Percentiles rank a stretch among this genome's conserved stretches.
Conservation (phyloP, 2,329 filamentous ascomycete genomes). For the Trichoderma sp. region DNA sequence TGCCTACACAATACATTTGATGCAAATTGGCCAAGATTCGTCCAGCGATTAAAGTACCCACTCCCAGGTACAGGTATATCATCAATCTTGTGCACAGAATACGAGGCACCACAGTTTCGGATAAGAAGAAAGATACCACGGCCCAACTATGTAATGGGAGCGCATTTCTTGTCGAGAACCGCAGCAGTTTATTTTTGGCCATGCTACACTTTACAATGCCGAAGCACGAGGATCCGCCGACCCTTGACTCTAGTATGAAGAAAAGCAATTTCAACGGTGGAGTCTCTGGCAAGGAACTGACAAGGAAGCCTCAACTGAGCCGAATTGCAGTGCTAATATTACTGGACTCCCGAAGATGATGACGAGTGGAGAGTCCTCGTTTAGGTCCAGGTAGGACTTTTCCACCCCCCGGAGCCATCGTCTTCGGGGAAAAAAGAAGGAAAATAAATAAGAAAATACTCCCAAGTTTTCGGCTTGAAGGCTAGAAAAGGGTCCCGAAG, state of each 20-base stretch:
- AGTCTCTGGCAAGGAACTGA: background rate
- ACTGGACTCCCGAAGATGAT: background rate
- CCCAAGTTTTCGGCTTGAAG: background rate
- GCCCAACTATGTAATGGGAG: background rate
- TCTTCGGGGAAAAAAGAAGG: background rate
- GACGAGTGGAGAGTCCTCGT: background rate
- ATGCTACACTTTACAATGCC: background rate
- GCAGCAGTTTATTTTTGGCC: background rate
- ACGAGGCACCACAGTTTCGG: background rate
- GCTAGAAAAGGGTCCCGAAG: background rate
- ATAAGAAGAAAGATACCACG: background rate
- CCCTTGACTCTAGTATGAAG: background rate
- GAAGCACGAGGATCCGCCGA: background rate
- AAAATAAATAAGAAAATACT: background rate
- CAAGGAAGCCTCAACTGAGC: background rate
- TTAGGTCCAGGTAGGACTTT: background rate
- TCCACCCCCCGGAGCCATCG: background rate
- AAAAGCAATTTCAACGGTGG: background rate
- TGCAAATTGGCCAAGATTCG: background rate
- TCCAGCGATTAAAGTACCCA: background rate
- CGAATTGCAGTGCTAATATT: background rate
- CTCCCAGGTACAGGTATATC: background rate
- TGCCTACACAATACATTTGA: background rate
- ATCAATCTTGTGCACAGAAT: background rate
- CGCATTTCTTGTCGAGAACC: background rate